A percentile compares a stretch with the other conserved stretches of the same genome.
Conservation (phyloP, 2,329 filamentous ascomycete genomes). For the Cladophialophora psammophila region DNA sequence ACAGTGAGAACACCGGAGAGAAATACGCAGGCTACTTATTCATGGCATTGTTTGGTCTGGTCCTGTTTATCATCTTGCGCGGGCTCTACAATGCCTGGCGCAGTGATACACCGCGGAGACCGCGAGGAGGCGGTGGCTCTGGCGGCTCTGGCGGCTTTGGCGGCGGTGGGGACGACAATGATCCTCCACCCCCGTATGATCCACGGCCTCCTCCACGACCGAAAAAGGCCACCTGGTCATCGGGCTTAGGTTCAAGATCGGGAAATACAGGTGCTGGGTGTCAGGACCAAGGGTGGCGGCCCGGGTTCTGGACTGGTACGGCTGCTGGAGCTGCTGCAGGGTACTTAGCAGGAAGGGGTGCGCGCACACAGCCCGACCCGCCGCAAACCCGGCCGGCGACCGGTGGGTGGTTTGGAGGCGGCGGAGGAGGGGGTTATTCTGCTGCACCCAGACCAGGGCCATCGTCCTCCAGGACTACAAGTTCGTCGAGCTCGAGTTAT, state of each 20-base stretch:
- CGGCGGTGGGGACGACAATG: constrained; percentile 46
- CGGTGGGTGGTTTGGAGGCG: constrained; percentile 38
- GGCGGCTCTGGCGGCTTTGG: constrained; percentile 48
- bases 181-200: constrained; percentile 52
- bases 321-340: constrained; percentile 52
- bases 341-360: constrained; percentile 50
- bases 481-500: constrained; percentile 39
- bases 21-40: constrained; percentile 45
- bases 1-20: constrained; percentile 17
- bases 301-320: constrained; percentile 58
- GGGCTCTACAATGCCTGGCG: constrained; percentile 42
- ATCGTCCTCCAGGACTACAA: constrained; percentile 28
- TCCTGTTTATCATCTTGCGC: constrained; percentile 42
- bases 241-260: constrained; percentile 33
- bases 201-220: constrained; percentile 48
- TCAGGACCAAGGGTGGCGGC: constrained; percentile 49
- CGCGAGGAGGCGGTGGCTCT: constrained; percentile 39
- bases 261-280: constrained; percentile 12
- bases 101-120: constrained; percentile 36
- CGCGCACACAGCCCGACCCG: constrained; percentile 36
- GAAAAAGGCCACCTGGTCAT: constrained; percentile 45
- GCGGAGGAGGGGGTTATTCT: constrained; percentile 37
- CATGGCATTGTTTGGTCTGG: constrained; percentile 44
- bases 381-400: constrained; percentile 25
- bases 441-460: constrained; percentile 42